Base-by-base conservation (phyloP, 306 rosid genomes). In the Lathyrus sativus region DNA sequence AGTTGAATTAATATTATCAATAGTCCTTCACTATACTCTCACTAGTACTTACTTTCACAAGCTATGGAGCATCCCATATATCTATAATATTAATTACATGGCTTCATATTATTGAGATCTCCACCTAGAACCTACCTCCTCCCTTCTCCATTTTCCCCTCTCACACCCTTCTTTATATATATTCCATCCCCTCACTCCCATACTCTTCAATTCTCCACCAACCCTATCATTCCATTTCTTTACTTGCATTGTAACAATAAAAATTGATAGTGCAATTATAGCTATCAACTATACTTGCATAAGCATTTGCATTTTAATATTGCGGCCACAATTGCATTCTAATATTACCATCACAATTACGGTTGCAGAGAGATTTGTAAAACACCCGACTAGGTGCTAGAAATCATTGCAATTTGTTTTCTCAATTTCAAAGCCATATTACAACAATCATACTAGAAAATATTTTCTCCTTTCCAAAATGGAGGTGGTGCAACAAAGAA, bases 81-180 rank as follows among this genome's bases (percentile, higher is more conserved):
- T 17, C 45, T 41, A 22, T 22, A 18, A 46, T 46, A 63, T 69
- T 58, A 56, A 28, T 56, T 56, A 12, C 11, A 35, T 57, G 74
- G 24, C 57, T 49, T 56, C 18, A 84, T 33, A 33, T 63, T 66
- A 74, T 73, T 35, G 88, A 82, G 89, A 88, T 88, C 85, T 79
- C 78, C 77, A 70, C 80, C 80, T 72, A 55, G 88, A 86, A 89
- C 24, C 87, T 77, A 73, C 96, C 85, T 74, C 96, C 85, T 74
- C 79, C 24, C 76, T 73, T 80, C 71, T 89, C 86, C 71, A 83
- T 86, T 87, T 81, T 46, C 67, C 58, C 44, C 67, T n/a, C 18
- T 26, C 65, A 19, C 15, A 54, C 57, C 75, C 71, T 74, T 66
- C 38, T 33, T 39, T 58, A 10, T 65, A 57, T 76, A 79, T 70